Evolutionary conservation across 352 stramenopile species (phyloP), one percentile per base, ranked within the genome.

Genomic region (Phytophthora syringae): DNA sequence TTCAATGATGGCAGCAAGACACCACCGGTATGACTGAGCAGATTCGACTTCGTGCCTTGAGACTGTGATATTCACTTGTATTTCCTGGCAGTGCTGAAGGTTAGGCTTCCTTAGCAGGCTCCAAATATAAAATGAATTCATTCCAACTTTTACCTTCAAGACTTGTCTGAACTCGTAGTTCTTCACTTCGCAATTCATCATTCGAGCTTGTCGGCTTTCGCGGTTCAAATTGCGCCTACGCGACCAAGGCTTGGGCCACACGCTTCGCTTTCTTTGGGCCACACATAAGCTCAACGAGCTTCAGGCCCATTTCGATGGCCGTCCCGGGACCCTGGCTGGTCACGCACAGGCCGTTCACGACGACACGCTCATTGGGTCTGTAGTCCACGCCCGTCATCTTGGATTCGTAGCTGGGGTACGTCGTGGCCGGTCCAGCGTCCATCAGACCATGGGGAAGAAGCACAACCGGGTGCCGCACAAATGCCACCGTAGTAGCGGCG

Each of bases 301-400:
- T 88, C 37, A 93, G 59, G 0, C 79, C 80, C 78, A 93, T 88
- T 52, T 89, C 84, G 69, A 93, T 93, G 34, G 82, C 80, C 2
- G 84, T 93, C 2, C 70, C 84, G 10, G 82, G 82, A 0, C 84
- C 84, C 53, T 86, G 79, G 59, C 84, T 91, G 18, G 82, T 93
- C 44, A 93, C 57, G 52, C 84, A 93, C 37, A 86, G 80, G 60
- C 63, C 76, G 12, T 79, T 73, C n/a, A 91, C 80, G 24, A 91
- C 79, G 3, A 91, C 82, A 22, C 72, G 69, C 18, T 84, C 68
- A 30, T 76, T 24, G 44, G 60, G 64, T 18, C 64, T 52, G 60
- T 81, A 88, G 27, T 77, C 57, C 5, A 67, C 60, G 11, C 40
- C 66, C 7, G 57, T 60, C 52, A 93, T 76, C 39, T 89, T 67